A percentile compares a stretch with the other conserved stretches of the same genome.
Evolutionary conservation across 352 stramenopile genomes (phyloP).

Genomic region (Phytophthora nicotianae): DNA sequence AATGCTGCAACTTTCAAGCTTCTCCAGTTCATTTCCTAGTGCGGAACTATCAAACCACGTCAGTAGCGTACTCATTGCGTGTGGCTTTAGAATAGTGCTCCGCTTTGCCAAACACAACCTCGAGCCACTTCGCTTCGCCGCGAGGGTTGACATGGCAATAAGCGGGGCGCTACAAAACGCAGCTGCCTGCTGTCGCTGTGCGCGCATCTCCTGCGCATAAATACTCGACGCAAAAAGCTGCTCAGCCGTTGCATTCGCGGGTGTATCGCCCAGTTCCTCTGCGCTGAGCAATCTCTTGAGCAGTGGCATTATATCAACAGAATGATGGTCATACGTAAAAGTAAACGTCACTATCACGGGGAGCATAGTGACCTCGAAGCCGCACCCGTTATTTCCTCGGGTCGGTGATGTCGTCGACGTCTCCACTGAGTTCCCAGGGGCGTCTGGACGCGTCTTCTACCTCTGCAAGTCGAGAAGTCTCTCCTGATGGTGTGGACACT

Average conservation of each 20-base stretch:
- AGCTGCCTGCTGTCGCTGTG: slow-evolving; percentile 39
- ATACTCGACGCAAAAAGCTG: slow-evolving; percentile 65
- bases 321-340: slow-evolving; percentile 23
- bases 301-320: slow-evolving; percentile 39
- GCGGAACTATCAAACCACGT: slow-evolving; percentile 9
- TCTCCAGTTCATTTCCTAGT: slow-evolving; percentile 10
- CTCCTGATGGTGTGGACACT: background rate
- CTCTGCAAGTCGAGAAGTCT: background rate
- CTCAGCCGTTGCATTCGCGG: slow-evolving; percentile 37
- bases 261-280: slow-evolving; percentile 24
- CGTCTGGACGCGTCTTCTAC: slow-evolving; percentile 13
- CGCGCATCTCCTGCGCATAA: slow-evolving; percentile 32
- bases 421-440: slow-evolving; percentile 21
- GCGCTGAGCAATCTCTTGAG: slow-evolving; percentile 36
- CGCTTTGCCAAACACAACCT: slow-evolving; percentile 4
- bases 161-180: slow-evolving; percentile 43
- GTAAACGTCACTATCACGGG: slow-evolving; percentile 21
- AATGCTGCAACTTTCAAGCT: slow-evolving; percentile 14
- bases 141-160: slow-evolving; percentile 38
- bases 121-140: background rate
- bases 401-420: slow-evolving; percentile 35
- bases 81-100: slow-evolving; percentile 1
- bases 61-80: background rate
- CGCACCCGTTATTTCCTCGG: slow-evolving; percentile 15
- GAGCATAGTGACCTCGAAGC: slow-evolving; percentile 20